Percentiles rank a stretch among this genome's conserved stretches.
Conservation (phyloP, 164 flowering plant genomes). For the Aristolochia californica region DNA sequence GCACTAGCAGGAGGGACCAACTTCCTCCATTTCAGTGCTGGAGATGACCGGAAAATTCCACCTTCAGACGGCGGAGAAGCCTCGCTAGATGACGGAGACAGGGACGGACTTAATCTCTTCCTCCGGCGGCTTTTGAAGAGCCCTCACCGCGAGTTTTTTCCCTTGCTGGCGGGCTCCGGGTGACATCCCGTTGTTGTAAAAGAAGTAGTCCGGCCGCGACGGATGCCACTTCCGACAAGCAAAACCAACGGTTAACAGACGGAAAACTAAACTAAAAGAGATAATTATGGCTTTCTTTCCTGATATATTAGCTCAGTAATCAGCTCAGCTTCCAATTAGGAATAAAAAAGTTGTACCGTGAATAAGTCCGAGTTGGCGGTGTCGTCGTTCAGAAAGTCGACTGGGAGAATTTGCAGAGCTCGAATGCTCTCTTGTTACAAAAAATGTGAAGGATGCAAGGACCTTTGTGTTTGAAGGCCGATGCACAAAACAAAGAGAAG, state of each 20-base stretch:
- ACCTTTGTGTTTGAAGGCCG: slow-evolving; percentile 61
- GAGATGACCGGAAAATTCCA: slow-evolving; percentile 37
- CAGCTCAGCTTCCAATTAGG: background rate
- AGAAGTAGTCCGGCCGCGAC: slow-evolving; percentile 57
- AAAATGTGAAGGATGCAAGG: slow-evolving; percentile 71
- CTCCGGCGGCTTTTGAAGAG: slow-evolving; percentile 18
- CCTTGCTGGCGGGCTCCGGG: slow-evolving; percentile 33
- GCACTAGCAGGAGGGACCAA: slow-evolving; percentile 20
- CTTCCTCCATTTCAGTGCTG: slow-evolving; percentile 4
- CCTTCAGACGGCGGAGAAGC: slow-evolving; percentile 45
- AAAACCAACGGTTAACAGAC: background rate
- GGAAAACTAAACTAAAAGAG: background rate
- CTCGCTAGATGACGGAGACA: slow-evolving; percentile 5
- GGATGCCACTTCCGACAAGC: slow-evolving; percentile 56
- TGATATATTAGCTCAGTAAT: no score
- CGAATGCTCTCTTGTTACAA: slow-evolving; percentile 52
- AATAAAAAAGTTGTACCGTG: slow-evolving; percentile 38
- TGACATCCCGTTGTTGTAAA: slow-evolving; percentile 60
- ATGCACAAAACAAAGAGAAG: background rate
- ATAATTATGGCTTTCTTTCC: no score
- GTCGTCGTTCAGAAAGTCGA: slow-evolving; percentile 50
- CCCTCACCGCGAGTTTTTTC: slow-evolving; percentile 54
- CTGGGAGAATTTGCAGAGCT: slow-evolving; percentile 69
- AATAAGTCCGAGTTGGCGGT: slow-evolving; percentile 42
- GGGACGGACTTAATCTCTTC: slow-evolving; percentile 19